These are phyloP conservation scores for Mrakia hoshinonis DNA, from an alignment of 768 basidiomycete genomes.

Conservation along the genomic window DNA sequence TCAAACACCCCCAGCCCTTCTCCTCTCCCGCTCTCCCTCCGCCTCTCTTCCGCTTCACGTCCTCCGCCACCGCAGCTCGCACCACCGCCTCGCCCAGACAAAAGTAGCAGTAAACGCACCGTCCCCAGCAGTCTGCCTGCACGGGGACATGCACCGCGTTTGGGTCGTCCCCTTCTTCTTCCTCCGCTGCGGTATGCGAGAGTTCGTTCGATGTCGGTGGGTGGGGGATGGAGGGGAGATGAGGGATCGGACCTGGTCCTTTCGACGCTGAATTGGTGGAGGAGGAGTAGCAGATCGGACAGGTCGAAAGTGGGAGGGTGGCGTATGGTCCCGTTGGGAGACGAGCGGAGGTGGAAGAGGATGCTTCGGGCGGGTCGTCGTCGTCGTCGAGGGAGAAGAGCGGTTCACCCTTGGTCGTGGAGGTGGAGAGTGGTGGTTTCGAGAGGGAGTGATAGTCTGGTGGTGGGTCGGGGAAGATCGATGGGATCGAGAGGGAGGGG, in stretches of 20 bases:
- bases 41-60: slow-evolving; percentile 42
- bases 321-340: slow-evolving; percentile 13
- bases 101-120: slow-evolving; percentile 85
- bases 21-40: slow-evolving; percentile 25
- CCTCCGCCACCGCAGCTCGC: slow-evolving; percentile 33
- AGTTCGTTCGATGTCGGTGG: neutral
- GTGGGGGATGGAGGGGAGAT: slow-evolving; percentile 44
- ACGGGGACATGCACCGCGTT: slow-evolving; percentile 68
- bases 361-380: slow-evolving; percentile 28
- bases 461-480: slow-evolving; percentile 38
- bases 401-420: slow-evolving; percentile 14
- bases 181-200: slow-evolving; percentile 35
- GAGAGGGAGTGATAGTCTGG: slow-evolving; percentile 15
- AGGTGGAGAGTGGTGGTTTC: neutral
- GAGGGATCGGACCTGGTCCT: slow-evolving; percentile 29
- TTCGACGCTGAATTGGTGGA: slow-evolving; percentile 47
- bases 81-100: slow-evolving; percentile 80
- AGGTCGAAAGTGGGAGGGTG: slow-evolving; percentile 39
- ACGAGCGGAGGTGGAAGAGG: neutral
- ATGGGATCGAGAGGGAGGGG: slow-evolving; percentile 31
- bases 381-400: slow-evolving; percentile 25
- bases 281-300: slow-evolving; percentile 68
- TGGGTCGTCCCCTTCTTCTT: slow-evolving; percentile 50
- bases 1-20: slow-evolving; percentile 67
- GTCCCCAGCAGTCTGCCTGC: slow-evolving; percentile 52